A percentile compares a stretch with the other conserved stretches of the same genome.
phyloP scores from a whole-genome alignment of 495 filamentous ascomycete genomes.

The Podospora conica region DNA sequence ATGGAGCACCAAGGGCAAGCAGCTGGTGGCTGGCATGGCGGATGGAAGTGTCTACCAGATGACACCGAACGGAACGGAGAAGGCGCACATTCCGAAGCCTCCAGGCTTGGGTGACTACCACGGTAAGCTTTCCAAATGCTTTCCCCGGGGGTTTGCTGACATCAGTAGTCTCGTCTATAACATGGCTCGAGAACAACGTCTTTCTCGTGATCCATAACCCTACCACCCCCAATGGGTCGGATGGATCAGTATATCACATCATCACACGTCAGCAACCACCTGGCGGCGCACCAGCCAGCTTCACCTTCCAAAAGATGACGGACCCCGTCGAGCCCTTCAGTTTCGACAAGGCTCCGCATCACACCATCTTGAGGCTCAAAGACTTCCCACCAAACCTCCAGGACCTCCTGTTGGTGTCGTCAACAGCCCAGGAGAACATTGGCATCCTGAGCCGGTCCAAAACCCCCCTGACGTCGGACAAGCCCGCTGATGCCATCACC shows the following conservation, averaged over 20 bases:
- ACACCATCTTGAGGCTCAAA: constrained; percentile 66
- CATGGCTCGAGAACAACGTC: constrained; percentile 83
- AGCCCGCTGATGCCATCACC: constrained; percentile 52
- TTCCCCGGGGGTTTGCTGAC: constrained; percentile 3
- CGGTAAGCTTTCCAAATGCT: constrained; percentile 44
- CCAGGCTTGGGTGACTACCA: constrained; percentile 63
- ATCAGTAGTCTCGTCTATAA: constrained; percentile 66
- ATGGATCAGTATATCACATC: constrained; percentile 63
- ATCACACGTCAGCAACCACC: constrained; percentile 56
- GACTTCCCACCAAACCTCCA: constrained; percentile 72
- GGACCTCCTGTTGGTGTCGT: constrained; percentile 74
- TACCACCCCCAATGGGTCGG: constrained; percentile 42
- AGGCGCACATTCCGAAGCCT: constrained; percentile 72
- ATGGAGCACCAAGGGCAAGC: constrained; percentile 92
- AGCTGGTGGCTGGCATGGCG: constrained; percentile 79
- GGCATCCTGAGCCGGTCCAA: constrained; percentile 69
- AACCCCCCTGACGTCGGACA: constrained; percentile 54
- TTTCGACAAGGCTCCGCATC: constrained; percentile 61
- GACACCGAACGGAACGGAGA: constrained; percentile 68
- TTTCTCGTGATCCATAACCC: constrained; percentile 72
- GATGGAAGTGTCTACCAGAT: constrained; percentile 79
- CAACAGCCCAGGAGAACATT: constrained; percentile 71
- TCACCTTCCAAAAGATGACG: constrained; percentile 64
- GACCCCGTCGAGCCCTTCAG: constrained; percentile 67
- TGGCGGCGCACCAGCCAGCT: constrained; percentile 31